Evolutionary conservation across 371 early-diverging fungal genomes (phyloP).

Genomic region (Haplosporangium sp.): DNA sequence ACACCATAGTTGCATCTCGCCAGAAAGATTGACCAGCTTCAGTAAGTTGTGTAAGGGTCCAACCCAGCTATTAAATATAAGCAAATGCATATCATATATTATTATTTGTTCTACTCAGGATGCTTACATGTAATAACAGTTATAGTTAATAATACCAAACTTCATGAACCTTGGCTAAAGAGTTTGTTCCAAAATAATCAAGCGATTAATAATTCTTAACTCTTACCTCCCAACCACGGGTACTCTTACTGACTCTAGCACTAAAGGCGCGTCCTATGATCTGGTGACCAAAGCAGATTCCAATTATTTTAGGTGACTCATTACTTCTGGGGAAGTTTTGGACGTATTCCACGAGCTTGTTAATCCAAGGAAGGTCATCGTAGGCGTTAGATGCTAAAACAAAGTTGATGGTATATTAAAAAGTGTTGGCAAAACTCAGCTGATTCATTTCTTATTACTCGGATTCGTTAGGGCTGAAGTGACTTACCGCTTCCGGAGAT

Average conservation of each 20-base stretch:
- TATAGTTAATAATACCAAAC: too few species aligned
- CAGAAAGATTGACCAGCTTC: conserved; percentile 57
- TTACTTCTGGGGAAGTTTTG: conserved; percentile 33
- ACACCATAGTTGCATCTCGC: conserved; percentile 35
- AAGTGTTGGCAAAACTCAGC: neutral
- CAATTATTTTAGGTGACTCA: conserved; percentile 57
- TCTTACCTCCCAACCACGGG: conserved; percentile 75
- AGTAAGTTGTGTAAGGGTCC: conserved; percentile 56
- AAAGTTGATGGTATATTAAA: neutral
- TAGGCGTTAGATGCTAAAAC: conserved; percentile 57
- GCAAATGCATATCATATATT: neutral
- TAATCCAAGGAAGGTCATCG: conserved; percentile 71
- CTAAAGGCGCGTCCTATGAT: conserved; percentile 74
- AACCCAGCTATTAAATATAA: conserved; percentile 57
- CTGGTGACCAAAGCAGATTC: conserved; percentile 85
- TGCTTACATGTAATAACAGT: too few species aligned
- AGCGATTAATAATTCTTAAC: too few species aligned
- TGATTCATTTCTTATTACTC: neutral
- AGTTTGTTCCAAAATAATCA: too few species aligned
- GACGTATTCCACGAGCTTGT: conserved; percentile 63
- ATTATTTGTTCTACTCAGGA: neutral
- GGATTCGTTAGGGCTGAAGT: neutral
- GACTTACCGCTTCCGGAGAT: conserved; percentile 50
- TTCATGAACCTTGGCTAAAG: too few species aligned
- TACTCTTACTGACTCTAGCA: conserved; percentile 65